Conservation (phyloP, 805 yeast genomes). For the Schwanniomyces yamadae region DNA sequence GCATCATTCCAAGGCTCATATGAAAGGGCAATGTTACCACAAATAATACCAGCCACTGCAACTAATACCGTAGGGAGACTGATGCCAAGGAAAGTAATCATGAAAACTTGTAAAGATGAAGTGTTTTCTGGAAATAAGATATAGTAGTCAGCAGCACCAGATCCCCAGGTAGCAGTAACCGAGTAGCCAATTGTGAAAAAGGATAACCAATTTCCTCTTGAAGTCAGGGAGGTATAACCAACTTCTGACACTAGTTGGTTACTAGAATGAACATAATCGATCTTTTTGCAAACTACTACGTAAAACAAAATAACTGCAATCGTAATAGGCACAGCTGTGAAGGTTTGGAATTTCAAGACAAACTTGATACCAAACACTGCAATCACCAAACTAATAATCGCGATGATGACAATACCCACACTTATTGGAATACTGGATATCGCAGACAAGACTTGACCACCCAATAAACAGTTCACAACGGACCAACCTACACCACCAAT, state of each 20-base stretch:
- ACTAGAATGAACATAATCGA: conserved; percentile 16
- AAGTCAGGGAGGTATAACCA: conserved; percentile 14
- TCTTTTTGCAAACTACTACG: conserved; percentile 28
- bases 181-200: conserved; percentile 37
- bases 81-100: conserved; percentile 27
- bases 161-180: conserved; percentile 37
- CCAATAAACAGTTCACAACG: conserved; percentile 37
- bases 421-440: conserved; percentile 24
- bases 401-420: conserved; percentile 31
- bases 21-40: conserved; percentile 32
- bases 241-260: conserved; percentile 18
- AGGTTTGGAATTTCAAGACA: conserved; percentile 27
- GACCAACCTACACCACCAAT: conserved; percentile 39
- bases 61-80: conserved; percentile 35
- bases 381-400: conserved; percentile 25
- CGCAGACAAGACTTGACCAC: conserved; percentile 33
- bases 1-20: conserved; percentile 33
- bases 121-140: conserved; percentile 31
- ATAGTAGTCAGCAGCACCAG: conserved; percentile 35
- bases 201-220: conserved; percentile 33
- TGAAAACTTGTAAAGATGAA: conserved; percentile 22
- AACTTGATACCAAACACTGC: conserved; percentile 34
- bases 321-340: conserved; percentile 29
- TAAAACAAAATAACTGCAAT: conserved; percentile 30
- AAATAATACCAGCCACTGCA: conserved; percentile 27